Evolutionary conservation across 148 eudicot genomes (phyloP).

Genomic region (Simmondsia chinensis): DNA sequence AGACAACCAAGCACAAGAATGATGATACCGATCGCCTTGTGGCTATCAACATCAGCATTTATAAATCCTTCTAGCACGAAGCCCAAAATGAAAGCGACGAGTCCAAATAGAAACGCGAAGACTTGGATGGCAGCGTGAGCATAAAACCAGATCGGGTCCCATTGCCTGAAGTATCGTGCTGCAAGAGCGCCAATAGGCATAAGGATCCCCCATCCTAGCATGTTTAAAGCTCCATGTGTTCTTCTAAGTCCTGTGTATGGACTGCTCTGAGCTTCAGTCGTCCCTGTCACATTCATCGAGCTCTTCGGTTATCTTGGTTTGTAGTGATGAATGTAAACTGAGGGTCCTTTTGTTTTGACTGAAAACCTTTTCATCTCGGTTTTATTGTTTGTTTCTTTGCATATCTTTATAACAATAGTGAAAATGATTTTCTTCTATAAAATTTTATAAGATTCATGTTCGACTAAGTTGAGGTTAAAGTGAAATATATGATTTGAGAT

Average conservation of each 20-base stretch:
- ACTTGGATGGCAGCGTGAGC: slow-evolving; percentile 45
- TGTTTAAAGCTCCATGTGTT: slow-evolving; percentile 63
- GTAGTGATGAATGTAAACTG: no score
- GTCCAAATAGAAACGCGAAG: slow-evolving; percentile 48
- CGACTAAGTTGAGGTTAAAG: no score
- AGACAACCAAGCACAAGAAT: slow-evolving; percentile 55
- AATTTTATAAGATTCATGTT: no score
- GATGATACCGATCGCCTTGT: slow-evolving; percentile 52
- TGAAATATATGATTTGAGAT: no score
- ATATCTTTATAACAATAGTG: no score
- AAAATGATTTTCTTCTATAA: no score
- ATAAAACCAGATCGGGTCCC: slow-evolving; percentile 88
- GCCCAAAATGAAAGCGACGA: slow-evolving; percentile 54
- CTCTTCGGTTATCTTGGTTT: no score
- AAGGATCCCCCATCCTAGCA: slow-evolving; percentile 82
- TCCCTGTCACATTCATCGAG: slow-evolving; percentile 33
- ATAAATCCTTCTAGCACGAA: slow-evolving; percentile 40
- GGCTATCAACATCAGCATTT: slow-evolving; percentile 24
- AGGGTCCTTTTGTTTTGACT: no score
- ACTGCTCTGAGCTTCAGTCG: slow-evolving; percentile 18
- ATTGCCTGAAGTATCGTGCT: slow-evolving; percentile 55
- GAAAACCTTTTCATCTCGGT: no score
- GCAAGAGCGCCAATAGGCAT: slow-evolving; percentile 60
- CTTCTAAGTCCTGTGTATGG: slow-evolving; percentile 35
- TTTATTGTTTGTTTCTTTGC: no score